phyloP scores from a whole-genome alignment of 345 rosid species.

The Crucihimalaya himalaica region DNA sequence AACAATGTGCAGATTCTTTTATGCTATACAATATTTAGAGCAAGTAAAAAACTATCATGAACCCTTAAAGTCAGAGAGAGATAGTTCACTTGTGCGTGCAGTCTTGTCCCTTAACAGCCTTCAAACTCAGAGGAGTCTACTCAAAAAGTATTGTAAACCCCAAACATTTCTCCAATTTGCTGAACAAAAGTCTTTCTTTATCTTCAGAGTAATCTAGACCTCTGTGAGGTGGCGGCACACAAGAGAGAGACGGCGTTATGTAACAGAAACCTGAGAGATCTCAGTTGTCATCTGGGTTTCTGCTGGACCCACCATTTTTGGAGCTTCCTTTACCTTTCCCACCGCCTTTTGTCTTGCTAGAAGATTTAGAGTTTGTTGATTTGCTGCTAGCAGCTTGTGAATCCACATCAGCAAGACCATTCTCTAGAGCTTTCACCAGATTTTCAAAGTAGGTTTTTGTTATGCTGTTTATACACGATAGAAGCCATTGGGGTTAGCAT shows the following conservation, averaged over 20 bases:
- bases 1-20: slow-evolving; percentile 8
- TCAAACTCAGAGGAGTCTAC: slow-evolving; percentile 15
- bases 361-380: slow-evolving; percentile 32
- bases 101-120: neutral
- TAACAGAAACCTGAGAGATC: slow-evolving; percentile 23
- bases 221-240: neutral
- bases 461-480: slow-evolving; percentile 52
- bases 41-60: neutral
- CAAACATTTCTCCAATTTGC: slow-evolving; percentile 11
- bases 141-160: neutral
- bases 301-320: slow-evolving; percentile 34
- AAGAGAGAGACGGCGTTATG: neutral
- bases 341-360: slow-evolving; percentile 29
- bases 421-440: slow-evolving; percentile 81
- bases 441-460: slow-evolving; percentile 84
- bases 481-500: slow-evolving; percentile 24
- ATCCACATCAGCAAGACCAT: slow-evolving; percentile 73
- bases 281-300: slow-evolving; percentile 31
- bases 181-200: neutral
- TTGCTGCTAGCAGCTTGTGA: slow-evolving; percentile 36
- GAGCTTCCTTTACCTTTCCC: slow-evolving; percentile 38
- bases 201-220: neutral
- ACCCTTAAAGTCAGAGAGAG: slow-evolving; percentile 3
- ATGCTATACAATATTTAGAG: slow-evolving; percentile 31
- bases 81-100: slow-evolving; percentile 10